A percentile compares a stretch with the other conserved stretches of the same genome.
Evolutionary conservation across 2,329 filamentous ascomycete genomes (phyloP).

Genomic region (Colletotrichum graminicola): DNA sequence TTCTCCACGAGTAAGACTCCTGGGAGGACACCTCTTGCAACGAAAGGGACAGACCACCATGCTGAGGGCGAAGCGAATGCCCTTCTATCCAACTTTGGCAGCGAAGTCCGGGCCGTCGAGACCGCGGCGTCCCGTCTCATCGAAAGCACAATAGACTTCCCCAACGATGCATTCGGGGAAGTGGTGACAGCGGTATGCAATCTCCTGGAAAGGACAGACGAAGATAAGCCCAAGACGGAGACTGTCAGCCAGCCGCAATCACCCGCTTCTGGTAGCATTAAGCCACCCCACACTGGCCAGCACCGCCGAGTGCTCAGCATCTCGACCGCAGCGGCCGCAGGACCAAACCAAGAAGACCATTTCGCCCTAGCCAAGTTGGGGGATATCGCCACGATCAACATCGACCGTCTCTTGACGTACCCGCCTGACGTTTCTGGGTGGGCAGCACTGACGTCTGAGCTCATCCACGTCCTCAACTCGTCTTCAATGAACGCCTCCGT

Average conservation of each 20-base stretch:
- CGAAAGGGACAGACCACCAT: constrained; percentile 59
- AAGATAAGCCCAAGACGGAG: constrained; percentile 48
- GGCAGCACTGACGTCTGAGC: constrained; percentile 71
- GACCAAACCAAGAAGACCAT: constrained; percentile 71
- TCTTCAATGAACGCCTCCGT: constrained; percentile 63
- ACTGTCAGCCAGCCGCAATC: constrained; percentile 53
- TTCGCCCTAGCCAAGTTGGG: constrained; percentile 80
- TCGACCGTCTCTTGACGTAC: constrained; percentile 78
- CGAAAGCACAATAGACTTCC: constrained; percentile 93
- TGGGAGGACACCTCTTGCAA: constrained; percentile 63
- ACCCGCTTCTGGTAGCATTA: constrained; percentile 49
- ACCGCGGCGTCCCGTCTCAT: constrained; percentile 87
- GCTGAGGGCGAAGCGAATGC: constrained; percentile 64
- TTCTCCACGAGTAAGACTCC: constrained; percentile 71
- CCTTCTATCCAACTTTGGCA: constrained; percentile 75
- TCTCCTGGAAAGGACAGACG: constrained; percentile 65
- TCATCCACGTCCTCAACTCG: constrained; percentile 65
- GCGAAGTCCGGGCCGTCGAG: constrained; percentile 89
- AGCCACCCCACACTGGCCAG: constrained; percentile 53
- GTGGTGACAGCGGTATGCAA: constrained; percentile 82
- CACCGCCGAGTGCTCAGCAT: constrained; percentile 63
- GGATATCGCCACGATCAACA: constrained; percentile 79
- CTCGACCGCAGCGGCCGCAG: constrained; percentile 58
- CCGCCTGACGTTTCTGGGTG: constrained; percentile 80
- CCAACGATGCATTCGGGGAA: constrained; percentile 82